A percentile compares a stretch with the other conserved stretches of the same genome.
Evolutionary conservation across 2,329 filamentous ascomycete species (phyloP).

Genomic region (Mycosphaerella sp.): DNA sequence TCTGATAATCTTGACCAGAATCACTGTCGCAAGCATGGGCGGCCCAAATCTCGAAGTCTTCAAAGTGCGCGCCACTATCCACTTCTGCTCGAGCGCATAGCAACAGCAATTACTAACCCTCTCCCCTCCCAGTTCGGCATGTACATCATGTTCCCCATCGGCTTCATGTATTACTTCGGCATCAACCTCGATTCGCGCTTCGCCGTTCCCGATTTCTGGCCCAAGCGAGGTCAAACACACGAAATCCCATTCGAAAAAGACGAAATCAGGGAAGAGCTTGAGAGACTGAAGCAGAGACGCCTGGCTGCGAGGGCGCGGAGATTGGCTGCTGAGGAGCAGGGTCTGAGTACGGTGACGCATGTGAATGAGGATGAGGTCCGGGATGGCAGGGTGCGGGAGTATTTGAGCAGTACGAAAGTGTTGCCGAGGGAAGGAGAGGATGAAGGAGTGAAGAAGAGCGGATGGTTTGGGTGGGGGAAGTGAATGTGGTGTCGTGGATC

Average conservation of each 20-base stretch:
- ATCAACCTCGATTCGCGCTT: conserved; percentile 95
- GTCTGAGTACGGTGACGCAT: background rate
- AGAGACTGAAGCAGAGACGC: conserved; percentile 56
- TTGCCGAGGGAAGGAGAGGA: background rate
- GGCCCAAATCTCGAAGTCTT: conserved; percentile 90
- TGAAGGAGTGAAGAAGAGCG: conserved; percentile 5
- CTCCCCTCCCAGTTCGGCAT: conserved; percentile 69
- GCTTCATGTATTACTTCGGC: conserved; percentile 99
- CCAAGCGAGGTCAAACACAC: conserved; percentile 70
- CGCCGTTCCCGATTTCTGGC: conserved; percentile 88
- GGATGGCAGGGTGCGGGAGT: conserved; percentile 6
- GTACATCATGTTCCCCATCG: conserved; percentile 98
- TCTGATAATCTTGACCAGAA: background rate
- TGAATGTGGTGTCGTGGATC: background rate
- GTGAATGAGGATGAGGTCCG: conserved; percentile 7
- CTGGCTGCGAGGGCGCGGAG: conserved; percentile 45
- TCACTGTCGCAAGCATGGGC: conserved; percentile 51
- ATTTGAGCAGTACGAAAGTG: conserved; percentile 9
- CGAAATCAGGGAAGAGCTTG: conserved; percentile 76
- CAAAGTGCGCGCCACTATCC: conserved; percentile 56
- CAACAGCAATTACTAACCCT: background rate
- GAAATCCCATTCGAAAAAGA: conserved; percentile 69
- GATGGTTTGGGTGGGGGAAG: conserved; percentile 14
- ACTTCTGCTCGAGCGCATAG: background rate
- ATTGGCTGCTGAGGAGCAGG: conserved; percentile 35